Percentiles rank a stretch among this genome's conserved stretches.
phyloP scores from a whole-genome alignment of 176 grass and related monocot genomes.

The Musa beccarii region DNA sequence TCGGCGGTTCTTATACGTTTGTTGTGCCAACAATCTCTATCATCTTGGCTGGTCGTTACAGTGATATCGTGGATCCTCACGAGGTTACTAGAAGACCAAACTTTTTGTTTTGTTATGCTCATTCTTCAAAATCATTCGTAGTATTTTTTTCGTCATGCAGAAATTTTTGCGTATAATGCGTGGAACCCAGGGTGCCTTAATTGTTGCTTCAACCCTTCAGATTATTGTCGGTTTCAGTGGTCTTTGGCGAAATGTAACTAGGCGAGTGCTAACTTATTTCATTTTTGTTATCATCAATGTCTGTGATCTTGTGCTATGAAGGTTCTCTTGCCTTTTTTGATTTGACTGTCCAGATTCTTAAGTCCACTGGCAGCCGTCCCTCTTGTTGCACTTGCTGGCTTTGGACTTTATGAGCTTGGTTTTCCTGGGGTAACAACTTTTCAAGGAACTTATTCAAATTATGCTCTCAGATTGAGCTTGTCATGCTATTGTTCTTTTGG shows the following conservation, averaged over 20 bases:
- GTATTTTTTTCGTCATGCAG: constrained; percentile 27
- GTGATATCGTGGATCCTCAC: constrained; percentile 53
- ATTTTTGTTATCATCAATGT: constrained; percentile 4
- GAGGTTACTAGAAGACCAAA: constrained; percentile 37
- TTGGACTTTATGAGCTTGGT: constrained; percentile 93
- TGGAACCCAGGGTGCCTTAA: constrained; percentile 90
- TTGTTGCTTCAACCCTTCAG: constrained; percentile 89
- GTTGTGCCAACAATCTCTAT: constrained; percentile 91
- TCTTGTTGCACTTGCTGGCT: constrained; percentile 65
- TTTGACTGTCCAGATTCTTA: constrained; percentile 43
- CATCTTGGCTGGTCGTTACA: constrained; percentile 82
- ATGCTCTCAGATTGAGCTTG: constrained; percentile 9
- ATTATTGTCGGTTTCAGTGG: constrained; percentile 97
- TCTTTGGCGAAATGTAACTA: constrained; percentile 94
- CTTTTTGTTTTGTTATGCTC: constrained; percentile 3
- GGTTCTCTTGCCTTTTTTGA: constrained; percentile 16
- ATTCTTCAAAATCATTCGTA: constrained; percentile 26
- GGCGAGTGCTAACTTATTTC: constrained; percentile 33
- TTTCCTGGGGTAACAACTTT: constrained; percentile 66
- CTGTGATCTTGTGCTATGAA: constrained; percentile 4
- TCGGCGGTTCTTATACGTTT: constrained; percentile 90
- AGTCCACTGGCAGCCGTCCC: constrained; percentile 88
- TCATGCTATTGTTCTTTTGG: neutral
- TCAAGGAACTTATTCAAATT: neutral
- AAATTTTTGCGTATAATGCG: constrained; percentile 95